Base-by-base conservation (phyloP, 441 rosid species). In the Theobroma grandiflorum region DNA sequence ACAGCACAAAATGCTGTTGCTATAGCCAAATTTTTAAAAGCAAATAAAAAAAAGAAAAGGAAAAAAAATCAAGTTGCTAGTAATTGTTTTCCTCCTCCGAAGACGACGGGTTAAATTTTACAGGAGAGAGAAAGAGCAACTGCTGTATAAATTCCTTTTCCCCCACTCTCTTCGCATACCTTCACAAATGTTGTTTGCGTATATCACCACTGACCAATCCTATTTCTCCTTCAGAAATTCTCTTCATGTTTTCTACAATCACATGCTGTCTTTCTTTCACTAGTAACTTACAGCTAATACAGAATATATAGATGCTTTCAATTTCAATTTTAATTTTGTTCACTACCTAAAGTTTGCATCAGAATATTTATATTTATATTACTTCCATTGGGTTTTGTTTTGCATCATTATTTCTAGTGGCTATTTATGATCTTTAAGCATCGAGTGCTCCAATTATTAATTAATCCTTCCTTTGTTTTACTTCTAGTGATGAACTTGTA, bases 61-160 rank as follows among this genome's bases (percentile, higher is more conserved):
- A 40, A 8, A 12, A 63, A 26, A 26, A 26, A 26, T 0, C 31
- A 26, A 26, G 31, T 26, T 26, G 31, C 31, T 26, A 26, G 31
- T 26, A 26, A 26, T 26, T 57, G 47, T 75, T 67, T 81, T 77
- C 18, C 45, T 75, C 76, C 82, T 78, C 85, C 86, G 84, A 59
- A 79, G 83, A 80, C 78, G 82, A 80, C 78, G 91, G 86, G 84
- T 61, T 79, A 61, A 61, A 43, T 16, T 70, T 79, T 45, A 52
- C 12, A 15, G 20, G 72, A 63, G 62, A 81, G 58, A 80, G 78
- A 78, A 1, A 59, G 66, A 50, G 10, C 43, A 76, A 26, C 38
- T 63, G 61, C 38, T 45, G 33, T 50, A n/a, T 49, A 66, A 26
- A 78, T 79, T 86, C 80, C 78, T 80, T 80, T 62, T 72, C 85